Conservation (phyloP, 2,329 filamentous ascomycete genomes). For the Penicillium sp. region DNA sequence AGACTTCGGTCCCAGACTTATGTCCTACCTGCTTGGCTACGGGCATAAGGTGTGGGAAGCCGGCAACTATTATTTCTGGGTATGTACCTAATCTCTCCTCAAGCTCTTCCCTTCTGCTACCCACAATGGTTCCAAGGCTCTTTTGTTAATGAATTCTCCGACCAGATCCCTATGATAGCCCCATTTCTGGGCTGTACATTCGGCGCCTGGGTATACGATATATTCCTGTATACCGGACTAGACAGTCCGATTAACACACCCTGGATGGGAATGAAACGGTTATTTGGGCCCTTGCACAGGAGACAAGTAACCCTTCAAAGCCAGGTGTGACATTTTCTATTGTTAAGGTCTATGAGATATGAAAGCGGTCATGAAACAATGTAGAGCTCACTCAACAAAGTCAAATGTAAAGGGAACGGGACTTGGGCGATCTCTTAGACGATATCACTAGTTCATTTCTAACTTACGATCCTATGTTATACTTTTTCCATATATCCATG, state of each 20-base stretch:
- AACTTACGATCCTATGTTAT: background rate
- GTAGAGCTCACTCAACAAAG: background rate
- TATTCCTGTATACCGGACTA: slow-evolving; percentile 66
- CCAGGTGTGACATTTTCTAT: slow-evolving; percentile 14
- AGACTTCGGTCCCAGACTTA: slow-evolving; percentile 69
- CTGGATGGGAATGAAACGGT: slow-evolving; percentile 61
- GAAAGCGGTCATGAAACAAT: background rate
- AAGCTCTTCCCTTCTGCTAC: background rate
- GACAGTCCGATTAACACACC: slow-evolving; percentile 70
- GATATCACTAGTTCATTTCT: background rate
- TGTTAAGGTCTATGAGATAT: background rate
- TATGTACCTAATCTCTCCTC: slow-evolving; percentile 29
- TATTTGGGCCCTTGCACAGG: slow-evolving; percentile 35
- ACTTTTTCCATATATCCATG: background rate
- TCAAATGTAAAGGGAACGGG: background rate
- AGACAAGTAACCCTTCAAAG: slow-evolving; percentile 13
- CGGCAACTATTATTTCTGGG: slow-evolving; percentile 73
- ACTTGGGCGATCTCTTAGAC: background rate
- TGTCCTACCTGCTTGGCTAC: slow-evolving; percentile 69
- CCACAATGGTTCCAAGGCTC: background rate
- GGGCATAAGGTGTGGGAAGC: slow-evolving; percentile 66
- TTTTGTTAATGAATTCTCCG: background rate
- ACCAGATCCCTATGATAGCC: slow-evolving; percentile 69
- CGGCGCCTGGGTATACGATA: slow-evolving; percentile 67
- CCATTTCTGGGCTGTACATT: slow-evolving; percentile 66